These are phyloP conservation scores for Priceomyces castillae DNA, from an alignment of 805 yeast species.

Conservation along the genomic window DNA sequence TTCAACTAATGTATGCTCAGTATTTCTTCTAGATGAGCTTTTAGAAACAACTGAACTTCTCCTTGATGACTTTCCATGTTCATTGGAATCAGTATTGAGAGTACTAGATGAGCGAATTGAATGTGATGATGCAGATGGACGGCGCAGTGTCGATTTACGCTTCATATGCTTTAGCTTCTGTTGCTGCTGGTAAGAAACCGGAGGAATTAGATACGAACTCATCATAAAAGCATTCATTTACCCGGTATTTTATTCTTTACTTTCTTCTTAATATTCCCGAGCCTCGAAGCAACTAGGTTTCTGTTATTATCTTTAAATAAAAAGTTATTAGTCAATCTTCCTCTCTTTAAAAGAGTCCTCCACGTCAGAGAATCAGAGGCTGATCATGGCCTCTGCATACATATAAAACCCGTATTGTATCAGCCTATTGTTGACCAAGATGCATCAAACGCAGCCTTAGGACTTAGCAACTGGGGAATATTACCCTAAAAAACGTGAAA, in stretches of 20 bases:
- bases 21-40: not conserved
- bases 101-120: not conserved
- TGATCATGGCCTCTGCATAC: no score
- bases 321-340: no score
- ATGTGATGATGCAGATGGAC: not conserved
- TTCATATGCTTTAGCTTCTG: constrained; percentile 3
- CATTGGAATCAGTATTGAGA: not conserved
- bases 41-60: constrained; percentile 2
- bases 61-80: not conserved
- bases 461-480: no score
- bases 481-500: no score
- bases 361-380: no score
- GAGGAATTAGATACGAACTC: constrained; percentile 4
- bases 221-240: not conserved
- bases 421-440: no score
- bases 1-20: not conserved
- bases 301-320: no score
- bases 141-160: not conserved
- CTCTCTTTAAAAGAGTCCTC: no score
- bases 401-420: no score
- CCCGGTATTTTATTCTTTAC: not conserved
- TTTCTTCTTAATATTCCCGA: no score
- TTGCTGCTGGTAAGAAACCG: constrained; percentile 5
- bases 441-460: no score
- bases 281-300: no score